A percentile compares a stretch with the other conserved stretches of the same genome.
Conservation (phyloP, 257 asterid species). For the Przewalskia tangutica region DNA sequence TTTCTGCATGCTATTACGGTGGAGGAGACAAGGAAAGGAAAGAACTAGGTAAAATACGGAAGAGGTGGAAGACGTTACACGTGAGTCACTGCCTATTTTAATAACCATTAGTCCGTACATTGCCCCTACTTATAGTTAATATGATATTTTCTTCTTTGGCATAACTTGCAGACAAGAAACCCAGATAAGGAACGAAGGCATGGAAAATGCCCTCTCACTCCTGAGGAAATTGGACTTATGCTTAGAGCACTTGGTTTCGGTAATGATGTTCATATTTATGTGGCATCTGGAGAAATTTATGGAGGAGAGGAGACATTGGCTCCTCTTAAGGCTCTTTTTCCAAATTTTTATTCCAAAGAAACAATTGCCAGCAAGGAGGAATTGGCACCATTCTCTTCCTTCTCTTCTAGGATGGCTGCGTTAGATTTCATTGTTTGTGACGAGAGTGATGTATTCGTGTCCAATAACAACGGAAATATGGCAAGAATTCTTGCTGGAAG, state of each 20-base stretch:
- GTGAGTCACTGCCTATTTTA: constrained; percentile 25
- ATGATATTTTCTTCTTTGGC: background rate
- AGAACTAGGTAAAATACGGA: constrained; percentile 45
- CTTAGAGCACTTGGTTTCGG: constrained; percentile 66
- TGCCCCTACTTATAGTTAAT: background rate
- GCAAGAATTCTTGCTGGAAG: constrained; percentile 69
- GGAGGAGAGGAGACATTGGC: constrained; percentile 62
- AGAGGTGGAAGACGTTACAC: constrained; percentile 60
- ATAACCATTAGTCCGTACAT: background rate
- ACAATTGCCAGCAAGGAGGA: constrained; percentile 57
- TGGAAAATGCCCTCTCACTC: constrained; percentile 68
- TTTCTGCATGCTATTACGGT: constrained; percentile 72
- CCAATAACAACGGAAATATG: constrained; percentile 82
- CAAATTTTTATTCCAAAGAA: constrained; percentile 59
- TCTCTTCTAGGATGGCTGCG: constrained; percentile 79
- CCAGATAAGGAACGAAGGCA: constrained; percentile 61
- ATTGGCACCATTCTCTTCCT: constrained; percentile 44
- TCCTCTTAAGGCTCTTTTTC: constrained; percentile 62
- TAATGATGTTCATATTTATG: constrained; percentile 56
- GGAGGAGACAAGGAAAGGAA: constrained; percentile 53
- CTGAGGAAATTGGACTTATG: constrained; percentile 75
- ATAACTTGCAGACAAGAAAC: constrained; percentile 31
- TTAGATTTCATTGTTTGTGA: constrained; percentile 70
- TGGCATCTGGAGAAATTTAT: constrained; percentile 72
- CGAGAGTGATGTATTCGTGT: constrained; percentile 63